Evolutionary conservation across 169 alveolate species (phyloP).

Genomic region (Plasmodium inui): DNA sequence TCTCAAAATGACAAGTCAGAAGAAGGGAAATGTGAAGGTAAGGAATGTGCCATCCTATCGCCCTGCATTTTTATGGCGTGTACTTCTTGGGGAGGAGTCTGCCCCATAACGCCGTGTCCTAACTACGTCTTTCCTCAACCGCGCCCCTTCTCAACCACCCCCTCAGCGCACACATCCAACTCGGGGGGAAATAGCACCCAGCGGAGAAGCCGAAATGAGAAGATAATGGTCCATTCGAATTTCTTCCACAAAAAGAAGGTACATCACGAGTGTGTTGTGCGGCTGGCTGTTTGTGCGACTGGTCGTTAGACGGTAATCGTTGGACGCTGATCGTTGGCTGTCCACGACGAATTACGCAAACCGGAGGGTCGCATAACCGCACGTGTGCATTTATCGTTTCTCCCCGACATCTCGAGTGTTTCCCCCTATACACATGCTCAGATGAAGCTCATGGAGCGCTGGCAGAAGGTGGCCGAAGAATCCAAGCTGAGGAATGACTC

Average conservation of each 20-base stretch:
- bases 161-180: background rate
- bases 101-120: background rate
- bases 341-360: background rate
- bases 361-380: background rate
- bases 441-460: slow-evolving; percentile 42
- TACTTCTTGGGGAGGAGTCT: background rate
- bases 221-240: slow-evolving; percentile 24
- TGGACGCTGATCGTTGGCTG: too few relatives aligned
- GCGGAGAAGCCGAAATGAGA: slow-evolving; percentile 11
- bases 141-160: background rate
- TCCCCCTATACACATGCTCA: background rate
- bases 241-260: slow-evolving; percentile 71
- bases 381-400: background rate
- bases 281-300: too few relatives aligned
- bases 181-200: background rate
- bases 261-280: background rate
- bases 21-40: background rate
- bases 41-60: background rate
- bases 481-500: slow-evolving; percentile 20
- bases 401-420: background rate
- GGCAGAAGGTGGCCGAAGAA: slow-evolving; percentile 55
- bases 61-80: background rate
- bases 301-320: too few relatives aligned
- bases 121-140: background rate
- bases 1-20: background rate